Base-by-base conservation (phyloP, 176 grass and related monocot genomes). In the Guadua angustifolia region DNA sequence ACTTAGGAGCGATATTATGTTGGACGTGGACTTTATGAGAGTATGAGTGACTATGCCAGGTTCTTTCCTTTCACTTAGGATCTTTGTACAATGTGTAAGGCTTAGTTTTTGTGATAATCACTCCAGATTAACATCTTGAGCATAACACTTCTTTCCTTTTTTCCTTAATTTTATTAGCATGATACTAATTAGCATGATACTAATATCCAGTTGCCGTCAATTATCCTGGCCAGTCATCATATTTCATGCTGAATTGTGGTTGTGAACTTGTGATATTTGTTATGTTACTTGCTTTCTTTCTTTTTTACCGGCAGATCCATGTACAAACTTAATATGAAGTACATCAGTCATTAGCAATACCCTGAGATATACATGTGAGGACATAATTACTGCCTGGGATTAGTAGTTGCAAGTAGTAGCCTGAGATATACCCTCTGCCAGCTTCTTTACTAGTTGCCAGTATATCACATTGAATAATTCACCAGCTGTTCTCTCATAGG, bases 11-110 rank as follows among this genome's bases (percentile, higher is more conserved):
- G 95, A 63, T 98, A 98, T 87, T 98, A 90, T 85, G 46, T 98
- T 86, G 95, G 95, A 16, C 87, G 95, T 49, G 93, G 91, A 51
- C 92, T 98, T 77, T 95, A 90, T 80, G 95, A 98, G 85, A 98
- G 89, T 55, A 83, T 92, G 80, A 83, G 79, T 59, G 88, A 95
- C 64, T 98, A 95, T 88, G 86, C 90, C 42, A 95, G 93, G 95
- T 98, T 86, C 44, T 45, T 81, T 59, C 61, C 57, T 85, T 79
- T n/a, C 9, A 40, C 72, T 76, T 89, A 75, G 0, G 17, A 69
- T 84, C 69, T 69, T 74, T 2, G 43, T 19, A 53, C 47, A 66
- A 46, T 68, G 39, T 69, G 13, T n/a, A 70, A 38, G 29, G 1
- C 64, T 71, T 77, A 53, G 14, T 33, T 73, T 64, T 75, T 51